Percentiles rank a stretch among this genome's conserved stretches.
Conservation (phyloP, 1,139 yeast species). For the Yamadazyma diospyri region DNA sequence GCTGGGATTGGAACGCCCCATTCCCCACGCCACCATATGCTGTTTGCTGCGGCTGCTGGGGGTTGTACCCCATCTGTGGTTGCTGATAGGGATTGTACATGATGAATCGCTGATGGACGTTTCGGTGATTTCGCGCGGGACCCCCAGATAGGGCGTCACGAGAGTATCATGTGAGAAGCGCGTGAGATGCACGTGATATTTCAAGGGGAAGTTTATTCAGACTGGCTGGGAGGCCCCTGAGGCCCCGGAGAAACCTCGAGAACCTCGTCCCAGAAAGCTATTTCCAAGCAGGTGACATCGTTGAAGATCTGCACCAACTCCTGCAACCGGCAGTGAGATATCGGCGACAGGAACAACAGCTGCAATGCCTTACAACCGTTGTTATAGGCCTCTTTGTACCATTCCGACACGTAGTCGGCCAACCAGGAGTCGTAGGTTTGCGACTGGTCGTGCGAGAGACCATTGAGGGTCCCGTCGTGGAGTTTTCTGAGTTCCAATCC, state of each 20-base stretch:
- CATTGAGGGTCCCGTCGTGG: conserved; percentile 12
- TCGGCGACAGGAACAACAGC: conserved; percentile 23
- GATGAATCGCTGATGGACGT: background rate
- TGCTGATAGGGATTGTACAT: conserved; percentile 47
- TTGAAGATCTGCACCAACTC: conserved; percentile 56
- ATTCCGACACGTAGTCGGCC: conserved; percentile 54
- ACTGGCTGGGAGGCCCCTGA: too few relatives aligned
- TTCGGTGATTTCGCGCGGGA: background rate
- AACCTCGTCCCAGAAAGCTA: conserved; percentile 61
- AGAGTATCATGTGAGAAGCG: too few relatives aligned
- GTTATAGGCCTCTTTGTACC: conserved; percentile 51
- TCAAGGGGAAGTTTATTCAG: too few relatives aligned
- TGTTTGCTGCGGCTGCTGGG: conserved; percentile 21
- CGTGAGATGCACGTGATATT: too few relatives aligned
- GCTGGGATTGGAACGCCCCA: conserved; percentile 37
- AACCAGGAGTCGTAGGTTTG: conserved; percentile 57
- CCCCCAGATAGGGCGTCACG: too few relatives aligned
- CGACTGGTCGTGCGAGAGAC: conserved; percentile 12
- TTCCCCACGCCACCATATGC: conserved; percentile 18
- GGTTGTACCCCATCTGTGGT: conserved; percentile 26
- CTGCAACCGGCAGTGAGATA: conserved; percentile 40
- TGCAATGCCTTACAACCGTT: conserved; percentile 51
- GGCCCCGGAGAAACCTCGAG: too few relatives aligned
- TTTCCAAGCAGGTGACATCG: conserved; percentile 56
- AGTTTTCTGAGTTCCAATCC: conserved; percentile 19